Conservation (phyloP, 1,284 basidiomycete genomes). For the Boletus mariae region DNA sequence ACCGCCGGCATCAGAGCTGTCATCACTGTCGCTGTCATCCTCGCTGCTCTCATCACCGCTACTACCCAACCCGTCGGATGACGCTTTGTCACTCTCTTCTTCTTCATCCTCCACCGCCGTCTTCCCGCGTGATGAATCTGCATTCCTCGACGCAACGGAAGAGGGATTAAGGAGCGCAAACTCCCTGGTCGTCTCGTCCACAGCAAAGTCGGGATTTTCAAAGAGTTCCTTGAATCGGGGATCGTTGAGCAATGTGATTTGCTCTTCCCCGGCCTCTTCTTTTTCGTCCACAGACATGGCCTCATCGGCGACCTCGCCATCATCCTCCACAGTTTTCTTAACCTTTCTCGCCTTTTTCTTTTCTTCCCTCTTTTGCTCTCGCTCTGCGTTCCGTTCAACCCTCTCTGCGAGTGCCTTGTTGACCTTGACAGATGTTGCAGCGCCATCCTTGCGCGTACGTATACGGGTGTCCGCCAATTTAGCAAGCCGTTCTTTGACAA, state of each 20-base stretch:
- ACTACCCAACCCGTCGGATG: slow-evolving; percentile 63
- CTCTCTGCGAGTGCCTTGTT: slow-evolving; percentile 92
- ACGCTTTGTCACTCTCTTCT: slow-evolving; percentile 80
- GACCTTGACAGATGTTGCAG: slow-evolving; percentile 62
- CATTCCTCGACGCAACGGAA: slow-evolving; percentile 50
- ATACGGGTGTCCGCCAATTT: slow-evolving; percentile 93
- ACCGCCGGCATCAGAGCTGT: slow-evolving; percentile 57
- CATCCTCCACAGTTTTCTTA: slow-evolving; percentile 33
- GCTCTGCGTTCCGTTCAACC: slow-evolving; percentile 73
- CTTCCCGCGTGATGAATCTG: slow-evolving; percentile 39
- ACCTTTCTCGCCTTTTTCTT: slow-evolving; percentile 52
- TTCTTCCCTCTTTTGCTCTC: slow-evolving; percentile 58
- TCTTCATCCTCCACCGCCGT: slow-evolving; percentile 90
- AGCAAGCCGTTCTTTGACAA: slow-evolving; percentile 87
- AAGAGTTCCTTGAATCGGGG: slow-evolving; percentile 91
- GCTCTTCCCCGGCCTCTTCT: slow-evolving; percentile 35
- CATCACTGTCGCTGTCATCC: slow-evolving; percentile 42
- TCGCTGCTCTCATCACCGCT: slow-evolving; percentile 45
- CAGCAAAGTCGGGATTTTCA: slow-evolving; percentile 90
- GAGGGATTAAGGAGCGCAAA: slow-evolving; percentile 92
- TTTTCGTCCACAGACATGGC: slow-evolving; percentile 41
- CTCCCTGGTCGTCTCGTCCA: slow-evolving; percentile 86
- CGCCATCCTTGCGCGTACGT: slow-evolving; percentile 60
- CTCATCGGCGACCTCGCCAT: slow-evolving; percentile 25
- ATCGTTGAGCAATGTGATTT: slow-evolving; percentile 69